phyloP scores from a whole-genome alignment of 1,139 yeast genomes.

The Zygosaccharomyces pseudobailii region DNA sequence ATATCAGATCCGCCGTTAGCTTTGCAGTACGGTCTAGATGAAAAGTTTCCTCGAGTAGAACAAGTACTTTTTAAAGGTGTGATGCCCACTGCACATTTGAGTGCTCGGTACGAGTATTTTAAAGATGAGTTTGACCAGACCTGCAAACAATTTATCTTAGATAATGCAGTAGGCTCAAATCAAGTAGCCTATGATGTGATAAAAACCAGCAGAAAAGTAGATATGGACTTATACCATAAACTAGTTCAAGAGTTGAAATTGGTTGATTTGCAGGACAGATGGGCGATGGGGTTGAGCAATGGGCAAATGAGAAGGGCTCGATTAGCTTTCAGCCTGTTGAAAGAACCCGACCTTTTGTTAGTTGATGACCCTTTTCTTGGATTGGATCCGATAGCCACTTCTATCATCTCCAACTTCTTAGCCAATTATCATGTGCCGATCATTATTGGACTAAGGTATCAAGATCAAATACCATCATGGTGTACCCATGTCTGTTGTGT shows the following conservation, averaged over 20 bases:
- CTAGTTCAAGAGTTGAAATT: slow-evolving; percentile 53
- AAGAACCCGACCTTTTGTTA: slow-evolving; percentile 59
- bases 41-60: slow-evolving; percentile 23
- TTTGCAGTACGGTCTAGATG: slow-evolving; percentile 14
- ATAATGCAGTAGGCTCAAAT: slow-evolving; percentile 32
- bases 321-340: slow-evolving; percentile 66
- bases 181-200: slow-evolving; percentile 25
- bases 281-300: slow-evolving; percentile 85
- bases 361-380: slow-evolving; percentile 93
- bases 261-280: slow-evolving; percentile 54
- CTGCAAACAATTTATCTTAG: slow-evolving; percentile 55
- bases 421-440: slow-evolving; percentile 32
- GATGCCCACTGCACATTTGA: slow-evolving; percentile 66
- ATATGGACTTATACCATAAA: slow-evolving; percentile 37
- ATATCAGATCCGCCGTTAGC: slow-evolving; percentile 28
- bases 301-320: slow-evolving; percentile 93
- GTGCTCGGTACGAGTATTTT: slow-evolving; percentile 84
- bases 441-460: slow-evolving; percentile 71
- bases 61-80: slow-evolving; percentile 61
- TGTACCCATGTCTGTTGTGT: slow-evolving; percentile 64
- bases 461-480: slow-evolving; percentile 78
- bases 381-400: slow-evolving; percentile 70
- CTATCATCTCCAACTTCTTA: slow-evolving; percentile 52
- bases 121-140: slow-evolving; percentile 80
- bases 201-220: slow-evolving; percentile 31